phyloP scores from a whole-genome alignment of 2,329 filamentous ascomycete species.

The Penicillium occitanis region DNA sequence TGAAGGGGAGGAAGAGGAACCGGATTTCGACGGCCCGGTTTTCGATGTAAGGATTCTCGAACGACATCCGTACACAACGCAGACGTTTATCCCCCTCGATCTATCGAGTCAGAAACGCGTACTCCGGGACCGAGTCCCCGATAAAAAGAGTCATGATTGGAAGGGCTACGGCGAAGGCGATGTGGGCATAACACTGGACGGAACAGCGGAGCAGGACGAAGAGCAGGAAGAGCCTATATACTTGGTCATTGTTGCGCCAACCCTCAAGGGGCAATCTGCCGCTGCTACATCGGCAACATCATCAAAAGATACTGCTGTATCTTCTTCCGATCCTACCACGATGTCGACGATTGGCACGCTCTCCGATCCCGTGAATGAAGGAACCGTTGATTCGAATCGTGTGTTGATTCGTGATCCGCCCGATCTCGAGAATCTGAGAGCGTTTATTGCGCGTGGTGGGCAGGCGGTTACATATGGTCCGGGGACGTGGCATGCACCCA shows the following conservation, averaged over 20 bases:
- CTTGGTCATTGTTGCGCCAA: conserved; percentile 86
- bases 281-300: conserved; percentile 28
- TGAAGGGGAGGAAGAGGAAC: background rate
- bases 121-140: conserved; percentile 11
- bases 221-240: conserved; percentile 51
- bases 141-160: conserved; percentile 19
- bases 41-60: conserved; percentile 77
- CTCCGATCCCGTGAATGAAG: conserved; percentile 9
- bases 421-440: conserved; percentile 67
- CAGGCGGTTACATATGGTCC: conserved; percentile 91
- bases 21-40: conserved; percentile 27
- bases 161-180: conserved; percentile 19
- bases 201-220: conserved; percentile 16
- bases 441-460: conserved; percentile 73
- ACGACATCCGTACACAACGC: conserved; percentile 88
- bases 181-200: conserved; percentile 14
- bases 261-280: conserved; percentile 50
- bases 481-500: conserved; percentile 95
- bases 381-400: conserved; percentile 29
- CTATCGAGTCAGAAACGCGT: conserved; percentile 37
- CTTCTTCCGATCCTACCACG: background rate
- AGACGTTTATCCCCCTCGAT: conserved; percentile 83
- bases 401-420: conserved; percentile 57
- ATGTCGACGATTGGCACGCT: conserved; percentile 4
- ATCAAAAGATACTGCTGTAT: background rate